Evolutionary conservation across 148 eudicot genomes (phyloP), one percentile per base, ranked within the genome.

Genomic region (Amaranthus cruentus): DNA sequence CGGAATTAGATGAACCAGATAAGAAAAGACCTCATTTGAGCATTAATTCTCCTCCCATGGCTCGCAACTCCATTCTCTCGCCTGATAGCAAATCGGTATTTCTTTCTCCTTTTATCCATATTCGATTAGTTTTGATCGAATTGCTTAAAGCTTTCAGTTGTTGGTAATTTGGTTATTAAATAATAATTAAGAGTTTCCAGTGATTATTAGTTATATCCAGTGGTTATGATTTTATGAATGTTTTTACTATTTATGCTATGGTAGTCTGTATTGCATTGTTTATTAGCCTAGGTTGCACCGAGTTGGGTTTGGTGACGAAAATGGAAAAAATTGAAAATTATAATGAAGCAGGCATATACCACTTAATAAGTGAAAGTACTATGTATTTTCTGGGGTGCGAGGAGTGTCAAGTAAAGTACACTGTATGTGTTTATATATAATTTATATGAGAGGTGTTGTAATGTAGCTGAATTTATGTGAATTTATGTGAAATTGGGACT

Each of bases 11-110:
- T 44, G 94, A 88, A 81, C 89, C 87, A 8, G 82, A 83, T 14
- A 83, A 86, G 77, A 91, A 91, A 85, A 78, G 84, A 28, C 89
- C 85, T 73, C 90, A 85, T 84, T 83, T 87, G 75, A 79, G 81
- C 81, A 56, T 67, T 56, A 46, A 48, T 43, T 59, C 88, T 69
- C 81, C 79, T 4, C 50, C 82, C 7, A 91, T 89, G 94, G 94
- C 97, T 66, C 97, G 95, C 62, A 85, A 86, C 73, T 83, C 95
- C 55, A 51, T 77, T 49, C 55, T 88, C 76, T 76, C 92, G 75
- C 88, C 87, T 56, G 87, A 89, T 70, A 83, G 86, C 66, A 79
- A 81, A 73, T 73, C 90, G 79, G 94, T 91, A 80, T 47, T 28
- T 4, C 13, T 44, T 51, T 54, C 12, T 28, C 73, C 9, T 21